Base-by-base conservation (phyloP, 225 moss, liverwort and hornwort species). In the Ulota crispa region DNA sequence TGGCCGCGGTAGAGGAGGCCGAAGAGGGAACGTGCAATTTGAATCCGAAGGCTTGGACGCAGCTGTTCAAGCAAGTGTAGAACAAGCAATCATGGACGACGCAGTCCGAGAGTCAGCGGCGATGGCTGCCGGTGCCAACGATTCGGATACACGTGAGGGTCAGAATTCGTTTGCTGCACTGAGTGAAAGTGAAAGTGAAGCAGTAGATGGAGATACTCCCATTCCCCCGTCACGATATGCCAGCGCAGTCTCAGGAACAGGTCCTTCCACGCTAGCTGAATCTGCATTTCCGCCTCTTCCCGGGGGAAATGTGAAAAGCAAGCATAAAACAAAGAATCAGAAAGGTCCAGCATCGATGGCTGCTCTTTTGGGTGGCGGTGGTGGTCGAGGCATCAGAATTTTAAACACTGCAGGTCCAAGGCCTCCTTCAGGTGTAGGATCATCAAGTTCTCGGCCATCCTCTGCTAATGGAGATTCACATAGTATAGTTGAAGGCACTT, bases 221-320 rank as follows among this genome's bases (percentile, higher is more conserved):
- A 36, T 72, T 73, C 90, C 86, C 12, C 90, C 92, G 45, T 99
- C 98, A 39, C 92, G 99, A 78, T 99, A 99, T 88, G 91, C 93
- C 81, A 91, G 83, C 81, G 99, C 99, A 41, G 96, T 99, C 31
- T 92, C 91, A 80, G 96, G 99, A 78, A 90, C 75, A 30, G 96
- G 93, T 72, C 89, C 93, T 36, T 91, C 94, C 61, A 87, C 99
- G 53, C 82, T 99, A 41, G 90, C 80, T 21, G 92, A 99, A 70
- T 90, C 92, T 70, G 99, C 99, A 30, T 99, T 99, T 70, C 99
- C 99, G 27, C 99, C 99, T 36, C 92, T 99, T 21, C 94, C 99
- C 42, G 94, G 96, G 84, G 89, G 89, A 64, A 83, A 78, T 20
- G 88, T 82, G 45, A 92, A 83, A 87, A 83, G 86, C 67, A 90